phyloP scores from a whole-genome alignment of 768 basidiomycete genomes.

The Lepiota brunneoincarnata region DNA sequence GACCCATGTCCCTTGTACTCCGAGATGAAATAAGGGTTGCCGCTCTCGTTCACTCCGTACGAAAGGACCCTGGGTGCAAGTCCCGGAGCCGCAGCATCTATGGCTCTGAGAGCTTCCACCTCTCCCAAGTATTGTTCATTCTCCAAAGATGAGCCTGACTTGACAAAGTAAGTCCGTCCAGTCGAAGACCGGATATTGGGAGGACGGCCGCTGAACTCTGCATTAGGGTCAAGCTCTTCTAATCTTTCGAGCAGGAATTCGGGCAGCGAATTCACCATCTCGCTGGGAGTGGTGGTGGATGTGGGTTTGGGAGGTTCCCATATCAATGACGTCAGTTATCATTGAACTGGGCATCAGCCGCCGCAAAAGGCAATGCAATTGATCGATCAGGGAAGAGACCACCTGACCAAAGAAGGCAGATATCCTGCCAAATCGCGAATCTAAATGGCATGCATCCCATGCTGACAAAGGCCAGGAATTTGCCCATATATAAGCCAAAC shows the following conservation, averaged over 20 bases:
- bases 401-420: background rate
- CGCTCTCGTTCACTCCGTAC: constrained; percentile 38
- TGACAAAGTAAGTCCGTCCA: constrained; percentile 60
- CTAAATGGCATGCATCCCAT: background rate
- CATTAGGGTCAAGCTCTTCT: constrained; percentile 45
- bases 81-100: constrained; percentile 63
- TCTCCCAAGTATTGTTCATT: constrained; percentile 69
- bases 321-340: constrained; percentile 4
- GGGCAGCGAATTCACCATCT: background rate
- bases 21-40: constrained; percentile 65
- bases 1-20: constrained; percentile 64
- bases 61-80: constrained; percentile 59
- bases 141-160: constrained; percentile 50
- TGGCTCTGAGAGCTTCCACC: constrained; percentile 63
- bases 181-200: constrained; percentile 55
- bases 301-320: background rate
- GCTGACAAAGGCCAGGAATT: constrained; percentile 4
- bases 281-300: background rate
- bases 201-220: constrained; percentile 40
- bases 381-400: too few relatives aligned
- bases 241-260: constrained; percentile 25
- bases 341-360: too few relatives aligned
- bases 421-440: constrained; percentile 1
- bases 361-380: too few relatives aligned
- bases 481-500: background rate